Evolutionary conservation across 805 yeast genomes (phyloP), one percentile per base, ranked within the genome.

Genomic region (Kluyveromyces aestuarii): DNA sequence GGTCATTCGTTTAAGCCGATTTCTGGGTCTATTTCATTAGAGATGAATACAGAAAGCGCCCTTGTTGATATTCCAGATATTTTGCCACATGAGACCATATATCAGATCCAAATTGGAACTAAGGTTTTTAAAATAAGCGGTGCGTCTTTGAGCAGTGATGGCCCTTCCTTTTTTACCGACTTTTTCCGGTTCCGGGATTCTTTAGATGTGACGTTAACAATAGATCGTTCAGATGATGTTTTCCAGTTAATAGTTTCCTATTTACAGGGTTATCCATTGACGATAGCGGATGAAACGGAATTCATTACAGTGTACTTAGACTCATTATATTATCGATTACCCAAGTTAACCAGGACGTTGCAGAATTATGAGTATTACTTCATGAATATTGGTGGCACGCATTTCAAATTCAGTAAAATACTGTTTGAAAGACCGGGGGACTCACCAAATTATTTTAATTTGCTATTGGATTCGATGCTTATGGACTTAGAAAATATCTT

Each of bases 111-210:
- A 60, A 80, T 87, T 11, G 95, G 95, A 0, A 74, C 72, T 39
- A 72, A 71, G 53, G 54, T 78, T 25, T 88, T 81, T 63, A 53
- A 56, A 35, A 49, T 68, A 9, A 81, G 88, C 58, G 96, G 96
- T 1, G 90, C 93, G 0, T 87, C 96, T 2, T 66, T 89, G 37
- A 83, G 88, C 25, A 84, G 85, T 2, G 96, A 89, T 66, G 82
- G 83, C 0, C 97, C 97, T 0, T 86, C 95, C 5, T 88, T 85
- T 62, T 90, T 89, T 70, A 87, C 96, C 2, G 71, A 75, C 27
- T 87, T 72, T 67, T 89, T 89, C 62, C 55, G 58, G 6, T 58
- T 27, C 17, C 40, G 21, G n/a, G 40, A 44, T 19, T 48, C 51
- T 45, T 40, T 49, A 2, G 46, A 55, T 46, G 57, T 64, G 16